Evolutionary conservation across 2,329 filamentous ascomycete species (phyloP).

Genomic region (Ascochyta rabiei): DNA sequence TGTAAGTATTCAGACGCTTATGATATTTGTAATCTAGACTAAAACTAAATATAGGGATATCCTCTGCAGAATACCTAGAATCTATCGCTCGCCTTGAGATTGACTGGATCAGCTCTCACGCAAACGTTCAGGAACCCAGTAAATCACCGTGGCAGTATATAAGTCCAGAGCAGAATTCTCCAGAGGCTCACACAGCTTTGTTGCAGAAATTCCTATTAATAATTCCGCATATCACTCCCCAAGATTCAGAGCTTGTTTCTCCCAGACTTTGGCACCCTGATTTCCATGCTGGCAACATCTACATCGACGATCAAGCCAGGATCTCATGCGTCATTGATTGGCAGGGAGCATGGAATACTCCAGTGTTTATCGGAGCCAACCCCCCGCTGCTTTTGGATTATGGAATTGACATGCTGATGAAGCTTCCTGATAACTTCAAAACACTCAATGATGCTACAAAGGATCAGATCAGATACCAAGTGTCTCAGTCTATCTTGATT

Average conservation of each 20-base stretch:
- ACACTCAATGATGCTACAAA: constrained; percentile 29
- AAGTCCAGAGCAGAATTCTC: constrained; percentile 34
- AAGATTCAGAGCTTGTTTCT: constrained; percentile 30
- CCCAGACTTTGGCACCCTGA: constrained; percentile 38
- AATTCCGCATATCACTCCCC: constrained; percentile 32
- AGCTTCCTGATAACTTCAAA: constrained; percentile 36
- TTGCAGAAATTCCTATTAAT: constrained; percentile 29
- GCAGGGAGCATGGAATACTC: constrained; percentile 32
- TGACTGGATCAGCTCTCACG: constrained; percentile 38
- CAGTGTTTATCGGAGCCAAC: constrained; percentile 32
- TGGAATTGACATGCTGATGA: constrained; percentile 34
- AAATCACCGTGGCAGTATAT: constrained; percentile 43
- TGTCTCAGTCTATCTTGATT: constrained; percentile 34
- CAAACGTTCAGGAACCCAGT: constrained; percentile 29
- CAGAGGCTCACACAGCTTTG: constrained; percentile 25
- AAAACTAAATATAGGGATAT: constrained; percentile 25
- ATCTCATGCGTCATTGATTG: constrained; percentile 41
- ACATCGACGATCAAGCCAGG: constrained; percentile 26
- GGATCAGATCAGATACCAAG: constrained; percentile 29
- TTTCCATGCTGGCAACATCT: constrained; percentile 39
- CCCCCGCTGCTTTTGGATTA: constrained; percentile 34
- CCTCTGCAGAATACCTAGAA: constrained; percentile 29
- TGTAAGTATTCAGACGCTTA: constrained; percentile 21
- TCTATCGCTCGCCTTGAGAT: constrained; percentile 45
- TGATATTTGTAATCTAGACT: constrained; percentile 8